These are phyloP conservation scores for Withania somnifera DNA, from an alignment of 305 asterid genomes.

Conservation along the genomic window DNA sequence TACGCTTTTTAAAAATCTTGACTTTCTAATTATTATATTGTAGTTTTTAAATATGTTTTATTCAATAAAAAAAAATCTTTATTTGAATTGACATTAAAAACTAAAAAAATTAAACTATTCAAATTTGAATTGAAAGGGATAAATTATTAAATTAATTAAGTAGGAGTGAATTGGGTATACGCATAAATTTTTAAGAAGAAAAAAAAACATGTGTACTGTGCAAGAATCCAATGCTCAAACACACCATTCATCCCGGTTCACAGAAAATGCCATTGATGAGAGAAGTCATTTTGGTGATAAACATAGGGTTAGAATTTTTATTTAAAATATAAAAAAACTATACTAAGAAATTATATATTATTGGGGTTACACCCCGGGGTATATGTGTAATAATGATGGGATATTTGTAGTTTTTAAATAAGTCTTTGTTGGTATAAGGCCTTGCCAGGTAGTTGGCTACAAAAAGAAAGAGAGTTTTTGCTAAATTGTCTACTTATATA, in stretches of 20 bases:
- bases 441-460: slow-evolving; percentile 2
- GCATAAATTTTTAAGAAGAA: not conserved
- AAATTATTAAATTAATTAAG: not conserved
- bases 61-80: not conserved
- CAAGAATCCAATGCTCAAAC: not conserved
- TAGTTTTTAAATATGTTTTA: not conserved
- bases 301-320: not conserved
- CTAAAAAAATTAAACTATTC: not conserved
- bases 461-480: not conserved
- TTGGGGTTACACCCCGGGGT: not conserved
- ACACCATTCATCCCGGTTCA: not conserved
- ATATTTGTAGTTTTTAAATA: not conserved
- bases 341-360: not conserved
- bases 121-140: not conserved
- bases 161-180: not conserved
- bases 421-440: not conserved
- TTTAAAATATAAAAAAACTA: not conserved
- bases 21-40: not conserved
- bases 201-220: not conserved
- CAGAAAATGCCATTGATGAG: not conserved
- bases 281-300: not conserved
- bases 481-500: not conserved
- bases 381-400: not conserved
- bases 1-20: not conserved
- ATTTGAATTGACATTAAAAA: not conserved